Evolutionary conservation across 108 stramenopile genomes (phyloP).

Genomic region (Stephanodiscus triporus): DNA sequence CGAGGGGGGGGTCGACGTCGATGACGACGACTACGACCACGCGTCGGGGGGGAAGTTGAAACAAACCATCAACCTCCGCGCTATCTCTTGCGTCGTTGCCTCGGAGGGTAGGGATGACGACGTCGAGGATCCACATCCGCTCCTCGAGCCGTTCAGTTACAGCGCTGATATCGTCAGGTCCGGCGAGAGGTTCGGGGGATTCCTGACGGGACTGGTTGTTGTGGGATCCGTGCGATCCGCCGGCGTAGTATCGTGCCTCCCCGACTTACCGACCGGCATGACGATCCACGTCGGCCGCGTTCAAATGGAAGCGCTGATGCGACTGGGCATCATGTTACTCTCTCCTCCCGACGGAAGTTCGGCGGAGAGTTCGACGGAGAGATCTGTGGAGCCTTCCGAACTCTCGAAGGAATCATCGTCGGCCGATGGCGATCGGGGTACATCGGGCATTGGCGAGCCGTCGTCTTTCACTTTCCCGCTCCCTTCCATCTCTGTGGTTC

Average conservation of each 20-base stretch:
- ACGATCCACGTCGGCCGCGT: conserved; percentile 25
- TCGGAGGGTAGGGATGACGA: conserved; percentile 8
- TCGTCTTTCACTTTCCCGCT: conserved; percentile 45
- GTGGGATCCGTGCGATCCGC: conserved; percentile 15
- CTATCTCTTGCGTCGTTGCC: conserved; percentile 19
- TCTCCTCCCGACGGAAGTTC: conserved; percentile 21
- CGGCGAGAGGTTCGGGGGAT: conserved; percentile 32
- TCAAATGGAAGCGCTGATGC: conserved; percentile 37
- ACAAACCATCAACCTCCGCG: conserved; percentile 22
- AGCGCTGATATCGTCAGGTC: conserved; percentile 27
- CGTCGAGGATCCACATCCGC: conserved; percentile 17
- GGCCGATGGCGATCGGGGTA: not conserved
- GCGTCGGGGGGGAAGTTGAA: too few species aligned
- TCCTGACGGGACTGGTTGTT: conserved; percentile 36
- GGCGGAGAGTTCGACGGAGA: not conserved
- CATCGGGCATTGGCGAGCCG: conserved; percentile 10
- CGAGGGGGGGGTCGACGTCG: not conserved
- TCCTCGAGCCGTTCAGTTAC: conserved; percentile 51
- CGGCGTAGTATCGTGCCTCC: not conserved
- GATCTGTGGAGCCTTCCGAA: not conserved
- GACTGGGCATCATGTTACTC: conserved; percentile 33
- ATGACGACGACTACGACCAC: too few species aligned
- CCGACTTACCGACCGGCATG: conserved; percentile 17
- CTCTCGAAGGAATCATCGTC: not conserved
- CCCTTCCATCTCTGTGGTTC: conserved; percentile 28